These are phyloP conservation scores for Paecilomyces dactylethromorphus DNA, from an alignment of 2,329 filamentous ascomycete species.

Conservation along the genomic window DNA sequence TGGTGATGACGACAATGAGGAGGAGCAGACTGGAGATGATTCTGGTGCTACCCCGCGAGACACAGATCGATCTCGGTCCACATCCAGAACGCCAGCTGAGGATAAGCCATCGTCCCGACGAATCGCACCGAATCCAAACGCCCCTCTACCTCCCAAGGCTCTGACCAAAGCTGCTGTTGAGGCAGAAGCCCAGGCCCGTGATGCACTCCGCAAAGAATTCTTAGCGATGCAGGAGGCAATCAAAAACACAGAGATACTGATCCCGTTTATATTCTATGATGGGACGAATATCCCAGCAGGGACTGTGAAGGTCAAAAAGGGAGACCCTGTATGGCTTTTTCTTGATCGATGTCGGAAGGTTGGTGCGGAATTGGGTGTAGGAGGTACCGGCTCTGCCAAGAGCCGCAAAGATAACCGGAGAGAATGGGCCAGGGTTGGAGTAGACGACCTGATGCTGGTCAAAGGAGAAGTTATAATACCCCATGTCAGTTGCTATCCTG, in stretches of 20 bases:
- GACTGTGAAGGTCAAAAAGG: slow-evolving; percentile 80
- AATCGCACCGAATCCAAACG: slow-evolving; percentile 39
- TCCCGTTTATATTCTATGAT: slow-evolving; percentile 97
- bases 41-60: slow-evolving; percentile 30
- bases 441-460: slow-evolving; percentile 93
- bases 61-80: slow-evolving; percentile 31
- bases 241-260: slow-evolving; percentile 79
- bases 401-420: slow-evolving; percentile 56
- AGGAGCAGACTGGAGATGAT: slow-evolving; percentile 36
- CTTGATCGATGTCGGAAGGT: slow-evolving; percentile 87
- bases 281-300: slow-evolving; percentile 85
- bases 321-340: slow-evolving; percentile 88
- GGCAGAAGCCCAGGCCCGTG: slow-evolving; percentile 70
- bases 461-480: slow-evolving; percentile 86
- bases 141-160: slow-evolving; percentile 58
- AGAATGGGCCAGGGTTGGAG: slow-evolving; percentile 88
- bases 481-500: slow-evolving; percentile 59
- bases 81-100: slow-evolving; percentile 29
- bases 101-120: slow-evolving; percentile 23
- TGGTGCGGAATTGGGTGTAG: slow-evolving; percentile 73
- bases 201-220: slow-evolving; percentile 72
- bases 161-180: slow-evolving; percentile 71
- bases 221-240: slow-evolving; percentile 75
- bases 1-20: slow-evolving; percentile 57
- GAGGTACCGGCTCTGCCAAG: slow-evolving; percentile 46